Base-by-base conservation (phyloP, 768 basidiomycete genomes). In the Porpolomopsis calyptriformis region DNA sequence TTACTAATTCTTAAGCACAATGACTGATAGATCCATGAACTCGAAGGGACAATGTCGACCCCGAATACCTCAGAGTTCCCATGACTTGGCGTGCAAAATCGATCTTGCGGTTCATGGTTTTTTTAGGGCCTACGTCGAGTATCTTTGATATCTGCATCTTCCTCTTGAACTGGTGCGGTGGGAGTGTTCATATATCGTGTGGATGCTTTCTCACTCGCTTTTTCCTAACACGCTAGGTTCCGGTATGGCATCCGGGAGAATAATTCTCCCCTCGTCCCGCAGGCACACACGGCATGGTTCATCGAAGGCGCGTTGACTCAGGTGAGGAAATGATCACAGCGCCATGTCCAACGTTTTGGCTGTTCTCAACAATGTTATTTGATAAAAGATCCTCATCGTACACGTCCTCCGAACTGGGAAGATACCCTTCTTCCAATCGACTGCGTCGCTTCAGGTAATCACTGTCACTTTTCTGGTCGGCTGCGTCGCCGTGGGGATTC, bases 201-300 rank as follows among this genome's bases (percentile, higher is more conserved):
- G 14, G n/a, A 16, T 34, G 10, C 16, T 20, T 14, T 19, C 27
- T 25, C n/a, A n/a, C n/a, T 9, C 7, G 24, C 5, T 23, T 14
- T 11, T 12, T 14, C 12, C n/a, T 26, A 6, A 14, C 14, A 3
- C 3, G 9, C 6, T 25, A 43, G 43, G 43, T 43, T 43, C 43
- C 43, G 57, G 14, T 64, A 64, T 49, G 46, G 47, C 2, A 64
- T 64, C 42, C 53, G 57, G 22, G 56, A 53, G 4, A 4, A 42
- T 4, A 24, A 63, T 40, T 63, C 56, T 1, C 59, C 60, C 2
- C 43, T 54, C 26, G 64, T 64, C 7, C 51, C 54, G 18, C 61
- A 54, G 2, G 63, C 64, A 11, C 64, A 65, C 44, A 63, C 64
- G 12, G 53, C 64, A 47, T 64, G 63, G 63, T 64, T 64, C 45